Percentiles rank a stretch among this genome's conserved stretches.
Evolutionary conservation across 441 rosid genomes (phyloP).

Genomic region (Codiaeum variegatum): DNA sequence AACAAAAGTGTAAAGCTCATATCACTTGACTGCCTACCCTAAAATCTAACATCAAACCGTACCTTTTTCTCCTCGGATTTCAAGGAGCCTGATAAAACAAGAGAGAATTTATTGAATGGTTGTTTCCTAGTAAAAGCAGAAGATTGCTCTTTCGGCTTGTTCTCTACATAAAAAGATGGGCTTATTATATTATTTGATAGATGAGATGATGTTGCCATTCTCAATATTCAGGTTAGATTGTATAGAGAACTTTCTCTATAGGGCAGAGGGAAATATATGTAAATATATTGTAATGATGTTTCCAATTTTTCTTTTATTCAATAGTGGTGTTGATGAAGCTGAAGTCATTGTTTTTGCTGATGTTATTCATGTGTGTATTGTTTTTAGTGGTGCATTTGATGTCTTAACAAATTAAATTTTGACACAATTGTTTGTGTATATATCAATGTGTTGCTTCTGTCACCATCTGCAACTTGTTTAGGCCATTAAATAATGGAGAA

Average conservation of each 20-base stretch:
- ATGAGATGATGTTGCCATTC: slow-evolving; percentile 20
- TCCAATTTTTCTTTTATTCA: slow-evolving; percentile 16
- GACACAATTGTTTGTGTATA: neutral
- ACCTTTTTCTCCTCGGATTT: slow-evolving; percentile 16
- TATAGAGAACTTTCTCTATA: slow-evolving; percentile 23
- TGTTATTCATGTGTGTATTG: neutral
- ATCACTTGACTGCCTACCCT: slow-evolving; percentile 31
- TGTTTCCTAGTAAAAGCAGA: slow-evolving; percentile 22
- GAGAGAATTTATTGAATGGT: slow-evolving; percentile 13
- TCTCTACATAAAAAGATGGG: slow-evolving; percentile 2
- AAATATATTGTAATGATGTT: slow-evolving; percentile 27
- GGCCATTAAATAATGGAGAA: neutral
- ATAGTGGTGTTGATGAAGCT: slow-evolving; percentile 13
- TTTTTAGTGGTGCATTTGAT: neutral
- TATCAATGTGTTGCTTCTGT: neutral
- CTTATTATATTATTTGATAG: slow-evolving; percentile 15
- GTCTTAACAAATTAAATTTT: neutral
- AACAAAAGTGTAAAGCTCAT: slow-evolving; percentile 38
- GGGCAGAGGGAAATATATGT: slow-evolving; percentile 27
- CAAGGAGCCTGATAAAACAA: slow-evolving; percentile 24
- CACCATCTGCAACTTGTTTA: slow-evolving; percentile 6
- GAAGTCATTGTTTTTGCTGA: neutral
- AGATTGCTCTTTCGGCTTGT: slow-evolving; percentile 18
- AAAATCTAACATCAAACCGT: slow-evolving; percentile 42
- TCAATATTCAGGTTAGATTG: slow-evolving; percentile 24